Evolutionary conservation across 2,329 filamentous ascomycete genomes (phyloP), one percentile per base, ranked within the genome.

Genomic region (Akanthomyces muscarius): DNA sequence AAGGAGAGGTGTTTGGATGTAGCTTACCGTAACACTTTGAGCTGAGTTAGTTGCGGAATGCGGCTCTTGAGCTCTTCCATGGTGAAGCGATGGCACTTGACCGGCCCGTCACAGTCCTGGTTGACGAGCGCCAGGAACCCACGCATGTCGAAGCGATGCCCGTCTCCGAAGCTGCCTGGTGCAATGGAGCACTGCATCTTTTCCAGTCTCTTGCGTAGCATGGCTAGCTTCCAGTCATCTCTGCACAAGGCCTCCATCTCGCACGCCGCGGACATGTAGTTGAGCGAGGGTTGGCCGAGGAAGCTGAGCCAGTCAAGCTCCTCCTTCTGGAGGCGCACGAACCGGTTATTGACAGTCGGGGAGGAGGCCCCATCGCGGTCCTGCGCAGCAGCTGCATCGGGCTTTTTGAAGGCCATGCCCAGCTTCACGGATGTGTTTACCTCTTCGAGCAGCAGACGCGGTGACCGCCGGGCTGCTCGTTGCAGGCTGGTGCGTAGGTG

Each of bases 301-400:
- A 73, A 73, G 56, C 68, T 66, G 44, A 77, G 66, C 73, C 74
- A 76, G 23, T 67, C 60, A n/a, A 74, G 61, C 41, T 77, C 75
- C 8, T 68, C 64, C 36, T 67, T 65, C 50, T 25, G 13, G 21
- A 56, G 23, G 7, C 38, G 53, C 21, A 28, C 38, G 28, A 56
- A 30, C 3, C 13, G 10, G n/a, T 14, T 13, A 21, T 25, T 11
- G 25, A 13, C 13, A 14, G 50, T 8, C 28, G 30, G 8, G 4
- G 33, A 36, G 33, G 33, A 36, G 33, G 4, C 33, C 33, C 33
- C 4, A 7, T 36, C 33, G 33, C 33, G 33, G 33, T 11, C 21
- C 25, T n/a, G 13, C 50, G 28, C 50, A n/a, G 28, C 25, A 2
- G 11, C 48, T 4, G 33, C 33, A 11, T 36, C 8, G 33, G 48